Base-by-base conservation (phyloP, 331 rosid species). In the Saraca asoca region DNA sequence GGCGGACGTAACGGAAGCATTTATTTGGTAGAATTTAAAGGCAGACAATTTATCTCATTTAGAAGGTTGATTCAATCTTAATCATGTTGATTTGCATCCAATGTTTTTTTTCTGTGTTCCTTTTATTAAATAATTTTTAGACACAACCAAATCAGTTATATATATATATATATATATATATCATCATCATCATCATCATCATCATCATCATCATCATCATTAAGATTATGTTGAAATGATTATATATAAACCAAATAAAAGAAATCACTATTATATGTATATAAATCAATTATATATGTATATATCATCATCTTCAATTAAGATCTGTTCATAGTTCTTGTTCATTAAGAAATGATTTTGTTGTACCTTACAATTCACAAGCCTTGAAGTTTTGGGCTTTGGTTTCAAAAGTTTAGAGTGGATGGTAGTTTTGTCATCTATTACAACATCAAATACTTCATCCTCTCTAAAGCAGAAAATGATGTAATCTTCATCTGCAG, bases 381-480 rank as follows among this genome's bases (percentile, higher is more conserved):
- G 84, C 64, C 81, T 79, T 12, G 80, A 55, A 62, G 55, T 75
- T 62, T 60, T 38, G 11, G 85, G 64, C 52, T 52, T 15, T 9
- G 12, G 44, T 52, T 56, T 82, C 11, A 52, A 34, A 58, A 17
- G 34, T 14, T 65, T 66, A 19, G 82, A 56, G 7, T 65, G 66
- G 34, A 66, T n/a, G n/a, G n/a, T 77, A 16, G 51, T 2, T 16
- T 68, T 72, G 35, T 56, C 67, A 43, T 79, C 78, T 69, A 67
- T 71, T 19, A 74, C 64, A 37, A 84, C 80, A 34, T 88, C 90
- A n/a, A 91, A 73, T 29, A 73, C 61, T 29, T 78, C 89, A 67
- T 89, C 81, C n/a, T 87, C 88, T 69, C 72, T 64, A 48, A 89
- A 85, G 70, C 84, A 77, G 67, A 89, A 85, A 16, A 80, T 87